Conservation (phyloP, 73 alveolate genomes). For the Paramecium tetraurelia region DNA sequence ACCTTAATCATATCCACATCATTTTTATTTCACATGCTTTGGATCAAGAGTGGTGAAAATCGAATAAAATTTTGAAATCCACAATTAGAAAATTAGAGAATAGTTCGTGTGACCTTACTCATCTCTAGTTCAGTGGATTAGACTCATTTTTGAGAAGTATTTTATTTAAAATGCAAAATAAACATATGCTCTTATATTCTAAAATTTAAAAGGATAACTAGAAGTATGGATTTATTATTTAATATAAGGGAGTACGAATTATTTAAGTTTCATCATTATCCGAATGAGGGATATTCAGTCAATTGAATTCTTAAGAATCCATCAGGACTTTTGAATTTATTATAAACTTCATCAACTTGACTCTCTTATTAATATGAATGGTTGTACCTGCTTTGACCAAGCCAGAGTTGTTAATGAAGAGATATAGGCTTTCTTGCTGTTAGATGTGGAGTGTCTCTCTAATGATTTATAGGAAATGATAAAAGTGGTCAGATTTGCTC, state of each 20-base stretch:
- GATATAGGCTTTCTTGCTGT: background rate
- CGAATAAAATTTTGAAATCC: background rate
- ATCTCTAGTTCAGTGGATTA: background rate
- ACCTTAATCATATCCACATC: too few species aligned
- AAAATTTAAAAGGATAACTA: background rate
- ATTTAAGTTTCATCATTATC: background rate
- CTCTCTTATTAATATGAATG: background rate
- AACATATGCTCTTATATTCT: background rate
- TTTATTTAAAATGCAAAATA: background rate
- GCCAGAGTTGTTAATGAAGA: background rate
- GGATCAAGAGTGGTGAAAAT: too few species aligned
- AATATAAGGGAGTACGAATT: background rate
- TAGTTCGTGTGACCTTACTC: background rate
- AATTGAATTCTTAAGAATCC: background rate
- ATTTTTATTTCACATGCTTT: too few species aligned
- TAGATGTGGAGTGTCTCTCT: background rate
- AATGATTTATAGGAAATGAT: background rate
- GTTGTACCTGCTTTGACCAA: background rate
- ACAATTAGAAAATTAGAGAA: background rate
- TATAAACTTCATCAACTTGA: background rate
- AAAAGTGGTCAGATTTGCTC: constrained; percentile 38
- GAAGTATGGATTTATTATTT: background rate
- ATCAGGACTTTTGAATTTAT: background rate
- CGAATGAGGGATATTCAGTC: background rate
- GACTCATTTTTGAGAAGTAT: background rate